A percentile compares a stretch with the other conserved stretches of the same genome.
phyloP scores from a whole-genome alignment of 495 filamentous ascomycete species.

The Lindgomyces ingoldianus region DNA sequence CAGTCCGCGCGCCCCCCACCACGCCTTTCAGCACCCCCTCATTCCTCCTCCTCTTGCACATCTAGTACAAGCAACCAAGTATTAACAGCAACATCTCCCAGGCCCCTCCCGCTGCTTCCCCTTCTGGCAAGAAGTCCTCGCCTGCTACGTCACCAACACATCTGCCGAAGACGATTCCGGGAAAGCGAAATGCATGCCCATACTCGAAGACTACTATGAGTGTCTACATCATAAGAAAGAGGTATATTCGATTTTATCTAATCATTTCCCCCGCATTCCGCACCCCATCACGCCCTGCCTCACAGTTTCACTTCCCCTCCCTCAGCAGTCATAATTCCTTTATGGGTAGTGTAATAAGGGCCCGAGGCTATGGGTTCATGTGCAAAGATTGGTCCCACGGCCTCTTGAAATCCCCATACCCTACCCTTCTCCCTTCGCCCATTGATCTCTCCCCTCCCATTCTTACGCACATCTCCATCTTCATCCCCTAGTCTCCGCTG shows the following conservation, averaged over 20 bases:
- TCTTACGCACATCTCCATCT: background rate
- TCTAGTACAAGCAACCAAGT: background rate
- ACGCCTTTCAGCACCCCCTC: background rate
- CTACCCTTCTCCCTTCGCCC: too few relatives aligned
- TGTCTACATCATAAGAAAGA: conserved; percentile 98
- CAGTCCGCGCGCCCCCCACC: too few relatives aligned
- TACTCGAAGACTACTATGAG: conserved; percentile 95
- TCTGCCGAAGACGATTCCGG: conserved; percentile 65
- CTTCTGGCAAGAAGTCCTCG: conserved; percentile 79
- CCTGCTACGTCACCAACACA: conserved; percentile 53
- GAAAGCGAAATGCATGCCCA: conserved; percentile 86
- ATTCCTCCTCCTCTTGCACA: background rate
- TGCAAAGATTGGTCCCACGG: too few relatives aligned
- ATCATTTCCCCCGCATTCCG: background rate
- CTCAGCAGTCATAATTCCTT: too few relatives aligned
- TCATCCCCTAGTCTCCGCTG: background rate
- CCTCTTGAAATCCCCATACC: too few relatives aligned
- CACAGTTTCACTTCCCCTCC: background rate
- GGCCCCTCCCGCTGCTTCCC: conserved; percentile 91
- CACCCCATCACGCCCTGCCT: background rate
- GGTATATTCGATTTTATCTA: conserved; percentile 56
- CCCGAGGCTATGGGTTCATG: too few relatives aligned
- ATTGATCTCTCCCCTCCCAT: too few relatives aligned
- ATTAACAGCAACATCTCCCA: conserved; percentile 41
- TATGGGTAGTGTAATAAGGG: too few relatives aligned